Conservation (phyloP, 768 basidiomycete species). For the Naganishia vishniacii region DNA sequence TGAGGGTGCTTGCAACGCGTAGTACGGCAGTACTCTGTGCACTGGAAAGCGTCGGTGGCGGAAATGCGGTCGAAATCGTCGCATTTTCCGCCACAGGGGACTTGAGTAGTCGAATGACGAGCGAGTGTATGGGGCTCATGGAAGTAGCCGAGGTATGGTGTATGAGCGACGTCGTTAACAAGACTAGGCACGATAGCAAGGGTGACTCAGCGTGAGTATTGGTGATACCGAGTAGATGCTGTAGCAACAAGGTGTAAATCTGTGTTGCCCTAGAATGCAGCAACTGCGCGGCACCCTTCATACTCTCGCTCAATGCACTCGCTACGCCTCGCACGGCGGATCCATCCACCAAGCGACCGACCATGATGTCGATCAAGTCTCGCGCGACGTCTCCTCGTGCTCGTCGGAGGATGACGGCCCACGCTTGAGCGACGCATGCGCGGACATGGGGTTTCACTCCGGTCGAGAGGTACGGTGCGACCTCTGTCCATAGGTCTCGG, state of each 20-base stretch:
- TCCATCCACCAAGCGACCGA: conserved; percentile 45
- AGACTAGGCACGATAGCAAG: conserved; percentile 52
- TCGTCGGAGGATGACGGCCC: conserved; percentile 71
- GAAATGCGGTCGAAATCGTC: neutral
- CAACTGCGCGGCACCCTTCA: conserved; percentile 55
- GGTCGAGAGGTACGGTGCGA: conserved; percentile 37
- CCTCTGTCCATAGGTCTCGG: conserved; percentile 4
- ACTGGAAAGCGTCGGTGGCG: conserved; percentile 19
- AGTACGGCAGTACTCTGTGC: conserved; percentile 29
- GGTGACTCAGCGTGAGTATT: conserved; percentile 45
- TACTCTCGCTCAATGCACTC: conserved; percentile 58
- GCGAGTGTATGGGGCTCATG: conserved; percentile 54
- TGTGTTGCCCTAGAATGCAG: conserved; percentile 69
- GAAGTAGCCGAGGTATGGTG: conserved; percentile 66
- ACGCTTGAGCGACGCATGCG: conserved; percentile 67
- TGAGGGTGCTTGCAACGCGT: conserved; percentile 38
- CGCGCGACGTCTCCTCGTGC: conserved; percentile 61
- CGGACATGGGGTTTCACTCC: conserved; percentile 30
- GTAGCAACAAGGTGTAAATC: conserved; percentile 59
- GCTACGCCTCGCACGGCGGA: conserved; percentile 54
- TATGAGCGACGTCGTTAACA: conserved; percentile 69
- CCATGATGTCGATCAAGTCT: conserved; percentile 57
- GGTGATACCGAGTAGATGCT: conserved; percentile 54
- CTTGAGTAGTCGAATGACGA: conserved; percentile 40
- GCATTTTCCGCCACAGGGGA: neutral